Conservation (phyloP, 2,329 filamentous ascomycete genomes). For the Knufia fluminis region DNA sequence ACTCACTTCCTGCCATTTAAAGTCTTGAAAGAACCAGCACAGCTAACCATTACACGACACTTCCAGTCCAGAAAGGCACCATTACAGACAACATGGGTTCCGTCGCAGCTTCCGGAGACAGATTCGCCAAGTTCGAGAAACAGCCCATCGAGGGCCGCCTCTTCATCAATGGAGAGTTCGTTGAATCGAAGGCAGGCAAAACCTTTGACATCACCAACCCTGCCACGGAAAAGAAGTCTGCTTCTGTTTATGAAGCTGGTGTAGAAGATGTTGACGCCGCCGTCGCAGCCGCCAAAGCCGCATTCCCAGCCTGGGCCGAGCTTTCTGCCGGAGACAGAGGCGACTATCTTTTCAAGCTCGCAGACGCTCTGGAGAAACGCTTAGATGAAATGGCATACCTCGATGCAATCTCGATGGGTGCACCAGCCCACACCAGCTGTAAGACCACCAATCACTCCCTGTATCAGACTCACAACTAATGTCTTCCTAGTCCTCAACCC, state of each 20-base stretch:
- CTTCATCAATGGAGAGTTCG: conserved; percentile 30
- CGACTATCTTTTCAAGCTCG: conserved; percentile 32
- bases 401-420: conserved; percentile 44
- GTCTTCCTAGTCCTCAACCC: conserved; percentile 46
- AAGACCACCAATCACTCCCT: conserved; percentile 24
- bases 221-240: conserved; percentile 25
- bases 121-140: neutral
- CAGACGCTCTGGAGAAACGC: conserved; percentile 34
- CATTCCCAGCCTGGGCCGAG: conserved; percentile 36
- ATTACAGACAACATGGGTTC: neutral
- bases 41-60: no score
- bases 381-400: conserved; percentile 37
- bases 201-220: conserved; percentile 29
- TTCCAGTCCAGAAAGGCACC: no score
- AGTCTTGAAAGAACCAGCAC: no score
- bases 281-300: conserved; percentile 25
- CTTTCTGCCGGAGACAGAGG: conserved; percentile 38
- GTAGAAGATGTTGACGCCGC: conserved; percentile 28
- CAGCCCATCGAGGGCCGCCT: conserved; percentile 24
- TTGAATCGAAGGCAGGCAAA: conserved; percentile 25
- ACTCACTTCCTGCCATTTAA: no score
- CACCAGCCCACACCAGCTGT: conserved; percentile 37
- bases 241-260: conserved; percentile 26
- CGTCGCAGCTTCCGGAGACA: neutral
- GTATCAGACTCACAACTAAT: conserved; percentile 29